Conservation (phyloP, 352 stramenopile genomes). For the Pythium biforme region DNA sequence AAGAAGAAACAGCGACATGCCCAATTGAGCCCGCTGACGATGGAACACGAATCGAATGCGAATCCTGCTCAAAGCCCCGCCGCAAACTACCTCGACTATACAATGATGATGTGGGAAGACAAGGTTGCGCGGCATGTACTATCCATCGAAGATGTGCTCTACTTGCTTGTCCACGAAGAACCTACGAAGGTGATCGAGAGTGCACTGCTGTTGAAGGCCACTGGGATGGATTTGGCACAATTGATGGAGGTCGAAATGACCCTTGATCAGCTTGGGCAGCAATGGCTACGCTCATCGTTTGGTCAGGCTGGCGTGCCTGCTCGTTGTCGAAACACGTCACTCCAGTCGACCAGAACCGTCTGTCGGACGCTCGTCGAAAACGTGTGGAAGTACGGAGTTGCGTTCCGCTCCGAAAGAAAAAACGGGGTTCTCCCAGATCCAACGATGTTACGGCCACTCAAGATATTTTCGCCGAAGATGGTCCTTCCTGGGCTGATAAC, state of each 20-base stretch:
- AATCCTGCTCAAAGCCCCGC: not conserved
- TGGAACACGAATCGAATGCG: not conserved
- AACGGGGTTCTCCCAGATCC: not conserved
- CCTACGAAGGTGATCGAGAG: conserved; percentile 42
- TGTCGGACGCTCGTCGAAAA: conserved; percentile 19
- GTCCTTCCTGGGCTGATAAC: not conserved
- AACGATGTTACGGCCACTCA: not conserved
- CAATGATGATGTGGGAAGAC: conserved; percentile 50
- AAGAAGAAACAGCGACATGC: not conserved
- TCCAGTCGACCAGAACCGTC: not conserved
- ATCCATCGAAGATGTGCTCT: conserved; percentile 40
- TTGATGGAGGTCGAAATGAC: conserved; percentile 59
- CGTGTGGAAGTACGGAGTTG: conserved; percentile 22
- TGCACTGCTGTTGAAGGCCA: conserved; percentile 36
- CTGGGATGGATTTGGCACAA: conserved; percentile 40
- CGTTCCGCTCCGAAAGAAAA: conserved; percentile 15
- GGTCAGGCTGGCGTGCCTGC: not conserved
- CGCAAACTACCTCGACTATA: conserved; percentile 19
- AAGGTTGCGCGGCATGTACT: conserved; percentile 46
- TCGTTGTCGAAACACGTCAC: not conserved
- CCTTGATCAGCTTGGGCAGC: conserved; percentile 25
- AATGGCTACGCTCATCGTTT: not conserved
- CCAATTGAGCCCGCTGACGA: not conserved
- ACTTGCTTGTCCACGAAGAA: conserved; percentile 43
- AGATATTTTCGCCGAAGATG: not conserved